Evolutionary conservation across 225 moss, liverwort and hornwort genomes (phyloP).

Genomic region (Marchantia paleacea): DNA sequence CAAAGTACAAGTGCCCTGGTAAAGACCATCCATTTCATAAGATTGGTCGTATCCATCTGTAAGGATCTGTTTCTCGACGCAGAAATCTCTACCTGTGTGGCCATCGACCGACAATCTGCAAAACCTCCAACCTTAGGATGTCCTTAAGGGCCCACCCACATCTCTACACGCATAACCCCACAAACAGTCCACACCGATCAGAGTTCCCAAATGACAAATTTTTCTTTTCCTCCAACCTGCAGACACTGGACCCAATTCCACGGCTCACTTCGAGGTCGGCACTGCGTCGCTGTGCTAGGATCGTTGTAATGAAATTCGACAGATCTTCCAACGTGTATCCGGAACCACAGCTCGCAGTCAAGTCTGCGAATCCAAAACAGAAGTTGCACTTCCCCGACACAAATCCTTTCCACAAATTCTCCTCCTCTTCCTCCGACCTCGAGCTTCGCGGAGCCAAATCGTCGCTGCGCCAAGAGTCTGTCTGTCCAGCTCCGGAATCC

Average conservation of each 20-base stretch:
- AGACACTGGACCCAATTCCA: not conserved
- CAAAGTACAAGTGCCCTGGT: constrained; percentile 20
- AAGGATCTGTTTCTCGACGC: not conserved
- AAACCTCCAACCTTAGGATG: not conserved
- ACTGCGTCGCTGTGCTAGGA: not conserved
- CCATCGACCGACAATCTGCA: not conserved
- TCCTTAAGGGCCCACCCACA: not conserved
- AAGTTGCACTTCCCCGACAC: not conserved
- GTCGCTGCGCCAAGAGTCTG: not conserved
- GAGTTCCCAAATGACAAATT: not conserved
- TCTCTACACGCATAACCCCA: not conserved
- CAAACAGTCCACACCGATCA: not conserved
- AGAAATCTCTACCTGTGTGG: not conserved
- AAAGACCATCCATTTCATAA: not conserved
- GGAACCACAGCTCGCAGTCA: not conserved
- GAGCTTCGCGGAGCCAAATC: not conserved
- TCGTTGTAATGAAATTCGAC: not conserved
- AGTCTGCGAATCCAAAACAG: not conserved
- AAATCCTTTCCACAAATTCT: not conserved
- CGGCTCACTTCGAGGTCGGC: not conserved
- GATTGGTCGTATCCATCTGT: not conserved
- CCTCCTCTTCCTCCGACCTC: not conserved
- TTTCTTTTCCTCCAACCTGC: not conserved
- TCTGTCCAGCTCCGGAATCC: constrained; percentile 4
- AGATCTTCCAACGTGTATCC: not conserved